Evolutionary conservation across 306 rosid species (phyloP).

Genomic region (Sesbania bispinosa): DNA sequence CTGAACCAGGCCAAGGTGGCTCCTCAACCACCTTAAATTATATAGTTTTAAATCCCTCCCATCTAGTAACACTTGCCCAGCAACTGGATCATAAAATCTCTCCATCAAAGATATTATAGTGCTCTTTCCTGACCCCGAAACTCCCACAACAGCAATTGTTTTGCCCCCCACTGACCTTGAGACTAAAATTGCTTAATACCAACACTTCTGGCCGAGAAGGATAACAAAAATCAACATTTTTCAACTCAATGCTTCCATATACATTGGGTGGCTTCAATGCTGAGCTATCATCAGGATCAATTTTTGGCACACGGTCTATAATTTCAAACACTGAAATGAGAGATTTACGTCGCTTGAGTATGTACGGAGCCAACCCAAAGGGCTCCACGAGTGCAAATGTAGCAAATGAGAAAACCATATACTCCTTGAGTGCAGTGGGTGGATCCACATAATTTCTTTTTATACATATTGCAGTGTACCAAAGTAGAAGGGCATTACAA

Average conservation of each 20-base stretch:
- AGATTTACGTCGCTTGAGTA: constrained; percentile 97
- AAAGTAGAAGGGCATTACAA: constrained; percentile 96
- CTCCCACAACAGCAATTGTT: constrained; percentile 98
- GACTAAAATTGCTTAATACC: constrained; percentile 92
- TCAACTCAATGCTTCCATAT: constrained; percentile 94
- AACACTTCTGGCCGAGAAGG: constrained; percentile 96
- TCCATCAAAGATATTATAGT: constrained; percentile 91
- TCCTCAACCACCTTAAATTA: constrained; percentile 95
- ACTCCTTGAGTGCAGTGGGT: constrained; percentile 83
- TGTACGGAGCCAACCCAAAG: constrained; percentile 99
- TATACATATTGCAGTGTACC: constrained; percentile 80
- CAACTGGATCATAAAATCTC: constrained; percentile 97
- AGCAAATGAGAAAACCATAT: constrained; percentile 97
- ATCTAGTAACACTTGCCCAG: constrained; percentile 92
- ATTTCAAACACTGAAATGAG: constrained; percentile 96
- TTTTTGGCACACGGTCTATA: constrained; percentile 90
- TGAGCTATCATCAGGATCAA: constrained; percentile 88
- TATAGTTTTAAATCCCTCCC: constrained; percentile 88
- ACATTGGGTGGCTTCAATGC: constrained; percentile 95
- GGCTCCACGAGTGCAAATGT: constrained; percentile 99
- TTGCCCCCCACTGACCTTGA: constrained; percentile 93
- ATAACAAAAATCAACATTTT: constrained; percentile 87
- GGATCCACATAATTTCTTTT: constrained; percentile 34
- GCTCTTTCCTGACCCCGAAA: constrained; percentile 98
- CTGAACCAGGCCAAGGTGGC: constrained; percentile 96